phyloP scores from a whole-genome alignment of 2,329 filamentous ascomycete species.

The Fusarium solani-melongenae region DNA sequence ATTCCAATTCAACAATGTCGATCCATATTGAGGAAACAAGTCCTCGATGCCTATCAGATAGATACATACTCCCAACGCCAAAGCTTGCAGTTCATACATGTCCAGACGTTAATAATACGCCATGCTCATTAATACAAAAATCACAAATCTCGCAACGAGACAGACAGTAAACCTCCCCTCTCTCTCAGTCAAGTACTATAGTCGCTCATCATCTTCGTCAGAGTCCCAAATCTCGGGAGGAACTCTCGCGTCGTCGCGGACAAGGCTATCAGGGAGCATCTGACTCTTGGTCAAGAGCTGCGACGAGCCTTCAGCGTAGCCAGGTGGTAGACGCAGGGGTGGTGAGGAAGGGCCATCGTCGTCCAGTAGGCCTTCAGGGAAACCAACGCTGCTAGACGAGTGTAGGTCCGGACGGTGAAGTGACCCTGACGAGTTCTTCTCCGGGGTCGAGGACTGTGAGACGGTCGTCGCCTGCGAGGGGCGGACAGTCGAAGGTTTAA shows the following conservation, averaged over 20 bases:
- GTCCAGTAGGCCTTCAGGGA: constrained; percentile 28
- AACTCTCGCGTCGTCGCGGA: constrained; percentile 49
- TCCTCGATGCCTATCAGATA: neutral
- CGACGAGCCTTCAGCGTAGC: constrained; percentile 46
- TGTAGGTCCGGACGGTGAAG: constrained; percentile 23
- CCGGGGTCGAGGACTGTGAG: constrained; percentile 50
- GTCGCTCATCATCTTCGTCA: constrained; percentile 42
- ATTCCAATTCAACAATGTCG: neutral
- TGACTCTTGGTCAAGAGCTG: constrained; percentile 65
- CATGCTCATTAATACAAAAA: neutral
- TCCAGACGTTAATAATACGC: neutral
- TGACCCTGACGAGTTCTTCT: constrained; percentile 31
- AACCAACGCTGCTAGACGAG: constrained; percentile 42
- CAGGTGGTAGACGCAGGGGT: constrained; percentile 14
- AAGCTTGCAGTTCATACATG: constrained; percentile 16
- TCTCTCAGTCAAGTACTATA: constrained; percentile 17
- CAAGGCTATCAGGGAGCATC: constrained; percentile 61
- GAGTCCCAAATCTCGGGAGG: constrained; percentile 53
- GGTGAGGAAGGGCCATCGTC: constrained; percentile 36
- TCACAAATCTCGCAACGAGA: neutral
- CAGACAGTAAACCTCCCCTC: neutral
- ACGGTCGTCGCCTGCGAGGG: constrained; percentile 53
- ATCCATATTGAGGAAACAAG: neutral
- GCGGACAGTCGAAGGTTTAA: constrained; percentile 26
- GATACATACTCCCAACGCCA: constrained; percentile 14